Evolutionary conservation across 2,329 filamentous ascomycete species (phyloP), one percentile per base, ranked within the genome.

Genomic region (Trichothecium sympodiale): DNA sequence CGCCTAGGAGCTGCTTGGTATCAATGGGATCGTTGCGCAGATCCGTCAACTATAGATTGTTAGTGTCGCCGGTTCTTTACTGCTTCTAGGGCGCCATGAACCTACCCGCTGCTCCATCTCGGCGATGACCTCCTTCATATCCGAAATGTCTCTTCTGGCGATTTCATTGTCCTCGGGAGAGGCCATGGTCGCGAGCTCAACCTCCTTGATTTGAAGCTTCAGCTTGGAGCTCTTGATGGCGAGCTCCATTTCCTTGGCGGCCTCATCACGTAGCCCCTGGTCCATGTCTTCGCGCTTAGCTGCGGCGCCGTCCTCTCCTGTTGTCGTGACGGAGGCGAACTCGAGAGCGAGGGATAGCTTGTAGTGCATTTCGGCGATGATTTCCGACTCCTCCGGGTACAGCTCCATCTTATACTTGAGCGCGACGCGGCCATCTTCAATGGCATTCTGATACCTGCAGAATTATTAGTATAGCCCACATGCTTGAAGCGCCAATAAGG

Each of bases 281-380:
- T 87, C 80, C 37, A 87, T 66, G 31, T 59, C 57, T 44, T 61
- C 55, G 41, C 61, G 66, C 60, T 61, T 74, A 32, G 53, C 51
- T 20, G 59, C 57, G 10, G 56, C 56, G n/a, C 61, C 60, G 15
- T 63, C 60, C 4, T 65, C 62, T 13, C 71, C 71, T 10, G 67
- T 60, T 2, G 73, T 67, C 5, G 79, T 83, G 31, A 91, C 76
- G 0, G 86, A 91, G 4, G 85, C 85, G 48, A 96, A 96, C 54
- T 98, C 91, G 18, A 98, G 72, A 1, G 91, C 91, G 13, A 98
- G 74, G 0, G 89, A 94, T 17, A 98, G 78, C 61, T 95, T 96
- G 67, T 83, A 98, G 63, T 98, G 87, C 13, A 85, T 89, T 64
- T 98, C 91, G 29, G 91, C 89, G 38, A 96, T 73, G 35, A 93